Evolutionary conservation across 2,329 filamentous ascomycete species (phyloP).

Genomic region (Cytospora leucostoma): DNA sequence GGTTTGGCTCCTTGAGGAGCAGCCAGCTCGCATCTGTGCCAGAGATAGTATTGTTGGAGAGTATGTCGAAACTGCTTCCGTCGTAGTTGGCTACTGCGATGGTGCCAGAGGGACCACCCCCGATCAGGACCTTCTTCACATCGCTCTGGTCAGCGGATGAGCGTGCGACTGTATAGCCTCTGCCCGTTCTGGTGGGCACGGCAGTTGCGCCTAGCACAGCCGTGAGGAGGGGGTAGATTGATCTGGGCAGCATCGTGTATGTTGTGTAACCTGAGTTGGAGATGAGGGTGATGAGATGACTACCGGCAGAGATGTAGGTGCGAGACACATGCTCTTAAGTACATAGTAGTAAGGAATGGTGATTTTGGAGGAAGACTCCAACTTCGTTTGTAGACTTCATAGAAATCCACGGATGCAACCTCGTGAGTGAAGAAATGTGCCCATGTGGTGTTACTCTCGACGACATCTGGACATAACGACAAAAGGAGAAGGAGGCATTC

Average conservation of each 20-base stretch:
- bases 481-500: too few species aligned
- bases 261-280: too few species aligned
- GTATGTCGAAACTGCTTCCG: constrained; percentile 42
- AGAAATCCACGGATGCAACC: too few species aligned
- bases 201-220: constrained; percentile 11
- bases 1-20: constrained; percentile 42
- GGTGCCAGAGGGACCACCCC: constrained; percentile 39
- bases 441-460: too few species aligned
- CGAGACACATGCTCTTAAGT: too few species aligned
- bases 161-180: neutral
- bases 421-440: too few species aligned
- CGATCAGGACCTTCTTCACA: constrained; percentile 42
- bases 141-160: constrained; percentile 4
- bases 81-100: constrained; percentile 47
- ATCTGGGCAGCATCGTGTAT: constrained; percentile 1
- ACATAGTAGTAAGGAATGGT: too few species aligned
- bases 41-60: constrained; percentile 37
- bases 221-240: neutral
- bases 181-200: neutral
- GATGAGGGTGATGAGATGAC: neutral
- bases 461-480: too few species aligned
- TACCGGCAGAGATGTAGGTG: too few species aligned
- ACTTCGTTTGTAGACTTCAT: too few species aligned
- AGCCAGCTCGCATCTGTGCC: constrained; percentile 49
- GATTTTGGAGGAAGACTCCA: too few species aligned